Evolutionary conservation across 176 grass and related monocot genomes (phyloP), one percentile per base, ranked within the genome.

Genomic region (Triticum monococcum): DNA sequence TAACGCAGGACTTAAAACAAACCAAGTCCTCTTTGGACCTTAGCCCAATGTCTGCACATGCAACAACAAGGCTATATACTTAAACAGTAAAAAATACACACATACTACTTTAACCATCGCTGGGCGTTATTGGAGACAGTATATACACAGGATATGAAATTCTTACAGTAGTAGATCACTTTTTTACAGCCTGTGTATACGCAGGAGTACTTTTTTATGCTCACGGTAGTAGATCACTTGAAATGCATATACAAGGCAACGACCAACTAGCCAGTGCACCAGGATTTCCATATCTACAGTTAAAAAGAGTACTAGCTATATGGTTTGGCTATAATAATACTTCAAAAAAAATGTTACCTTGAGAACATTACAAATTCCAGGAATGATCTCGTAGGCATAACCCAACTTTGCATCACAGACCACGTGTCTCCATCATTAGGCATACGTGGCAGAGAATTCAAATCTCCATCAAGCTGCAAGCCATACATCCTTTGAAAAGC

Each of bases 291-390:
- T 72, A 61, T 64, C 7, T 59, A 30, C 28, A 81, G 13, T 68
- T 87, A 22, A 45, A 73, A 60, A 17, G 38, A 14, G 9, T 59
- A 61, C 59, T 43, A 74, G 13, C 41, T 61, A 54, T 50, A 64
- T 26, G 64, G 22, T 20, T 50, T 54, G 9, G 25, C 73, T 83
- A 9, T 33, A 80, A 41, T 41, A 80, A 25, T 81, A 86, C 65
- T 86, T 64, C 17, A 54, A 65, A 83, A 83, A 24, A 8, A 75
- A 85, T 36, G 4, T 31, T 82, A 99, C 97, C 97, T 92, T 77
- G 97, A 99, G 82, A 99, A 99, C 97, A 99, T 97, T 67, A 99
- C 89, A 89, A 99, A 99, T 87, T 99, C 97, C 33, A 99, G 78
- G 68, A 97, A 99, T 59, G 97, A 99, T 56, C 85, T 88, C 24